These are phyloP conservation scores for Aspergillus jensenii DNA, from an alignment of 2,329 filamentous ascomycete genomes.

Conservation along the genomic window DNA sequence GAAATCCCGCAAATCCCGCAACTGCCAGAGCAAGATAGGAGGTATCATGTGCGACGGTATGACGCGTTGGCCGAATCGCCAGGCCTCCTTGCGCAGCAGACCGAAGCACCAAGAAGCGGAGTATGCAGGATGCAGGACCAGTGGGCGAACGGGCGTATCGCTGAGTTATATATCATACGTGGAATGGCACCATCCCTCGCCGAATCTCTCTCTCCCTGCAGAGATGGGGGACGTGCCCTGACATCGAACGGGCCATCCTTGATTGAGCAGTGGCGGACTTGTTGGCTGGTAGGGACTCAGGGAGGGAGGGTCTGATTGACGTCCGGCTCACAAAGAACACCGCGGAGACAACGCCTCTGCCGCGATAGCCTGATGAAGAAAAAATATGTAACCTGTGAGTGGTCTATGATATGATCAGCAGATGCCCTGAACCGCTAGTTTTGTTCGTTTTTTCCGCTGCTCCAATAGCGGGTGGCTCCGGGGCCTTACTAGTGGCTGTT, in stretches of 20 bases:
- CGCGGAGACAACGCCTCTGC: neutral
- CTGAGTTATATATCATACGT: constrained; percentile 14
- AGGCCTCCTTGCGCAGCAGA: constrained; percentile 15
- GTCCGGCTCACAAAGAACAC: constrained; percentile 1
- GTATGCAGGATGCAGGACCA: constrained; percentile 18
- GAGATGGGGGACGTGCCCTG: constrained; percentile 5
- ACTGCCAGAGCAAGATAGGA: constrained; percentile 2
- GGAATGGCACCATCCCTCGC: constrained; percentile 10
- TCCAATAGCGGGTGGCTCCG: constrained; percentile 12
- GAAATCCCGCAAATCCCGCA: neutral
- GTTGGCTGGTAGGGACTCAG: neutral
- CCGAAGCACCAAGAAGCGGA: constrained; percentile 16
- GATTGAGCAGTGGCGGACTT: neutral
- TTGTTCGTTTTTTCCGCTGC: neutral
- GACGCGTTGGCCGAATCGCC: constrained; percentile 22
- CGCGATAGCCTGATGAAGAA: constrained; percentile 7
- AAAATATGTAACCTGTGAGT: constrained; percentile 10
- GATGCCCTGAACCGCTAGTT: constrained; percentile 11
- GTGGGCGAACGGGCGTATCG: constrained; percentile 4
- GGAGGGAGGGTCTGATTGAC: neutral
- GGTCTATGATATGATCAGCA: constrained; percentile 17
- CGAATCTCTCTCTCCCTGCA: constrained; percentile 3
- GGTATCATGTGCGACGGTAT: constrained; percentile 19
- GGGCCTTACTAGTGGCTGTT: constrained; percentile 9
- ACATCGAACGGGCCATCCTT: neutral